Percentiles rank a stretch among this genome's conserved stretches.
Evolutionary conservation across 352 stramenopile genomes (phyloP).

Genomic region (Peronosclerospora sorghi): DNA sequence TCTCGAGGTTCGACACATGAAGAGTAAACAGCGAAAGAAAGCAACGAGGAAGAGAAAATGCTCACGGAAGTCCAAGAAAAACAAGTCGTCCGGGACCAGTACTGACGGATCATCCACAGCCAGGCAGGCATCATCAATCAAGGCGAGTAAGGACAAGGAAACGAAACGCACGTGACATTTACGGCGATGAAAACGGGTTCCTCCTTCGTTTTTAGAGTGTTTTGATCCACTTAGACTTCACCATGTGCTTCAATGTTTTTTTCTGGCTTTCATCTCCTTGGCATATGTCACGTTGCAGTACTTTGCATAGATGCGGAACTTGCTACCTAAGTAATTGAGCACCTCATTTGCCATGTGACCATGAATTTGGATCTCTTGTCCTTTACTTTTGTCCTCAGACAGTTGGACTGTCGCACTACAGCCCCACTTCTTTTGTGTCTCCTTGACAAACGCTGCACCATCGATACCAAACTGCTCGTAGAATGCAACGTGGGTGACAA

Average conservation of each 20-base stretch:
- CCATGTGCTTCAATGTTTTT: slow-evolving; percentile 29
- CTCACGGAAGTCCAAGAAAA: slow-evolving; percentile 25
- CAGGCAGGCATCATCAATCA: slow-evolving; percentile 1
- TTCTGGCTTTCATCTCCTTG: slow-evolving; percentile 75
- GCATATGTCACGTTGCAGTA: slow-evolving; percentile 59
- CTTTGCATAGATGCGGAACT: slow-evolving; percentile 64
- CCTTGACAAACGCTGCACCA: slow-evolving; percentile 51
- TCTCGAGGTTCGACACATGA: slow-evolving; percentile 39
- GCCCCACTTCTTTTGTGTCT: slow-evolving; percentile 77
- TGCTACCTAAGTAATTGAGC: slow-evolving; percentile 43
- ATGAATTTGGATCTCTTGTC: slow-evolving; percentile 69
- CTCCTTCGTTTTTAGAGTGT: slow-evolving; percentile 19
- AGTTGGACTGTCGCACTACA: slow-evolving; percentile 47
- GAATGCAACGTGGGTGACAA: slow-evolving; percentile 54
- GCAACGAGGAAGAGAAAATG: slow-evolving; percentile 46
- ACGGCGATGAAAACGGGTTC: slow-evolving; percentile 20
- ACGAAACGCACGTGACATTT: slow-evolving; percentile 24
- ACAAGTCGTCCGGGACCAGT: slow-evolving; percentile 10
- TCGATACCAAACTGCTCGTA: slow-evolving; percentile 80
- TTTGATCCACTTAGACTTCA: slow-evolving; percentile 14
- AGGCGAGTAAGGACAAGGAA: slow-evolving; percentile 24
- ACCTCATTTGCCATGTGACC: slow-evolving; percentile 76
- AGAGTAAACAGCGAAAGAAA: slow-evolving; percentile 46
- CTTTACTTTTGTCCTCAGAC: slow-evolving; percentile 48
- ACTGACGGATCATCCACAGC: slow-evolving; percentile 4